Evolutionary conservation across 2,329 filamentous ascomycete species (phyloP).

Genomic region (Fusarium zealandicum): DNA sequence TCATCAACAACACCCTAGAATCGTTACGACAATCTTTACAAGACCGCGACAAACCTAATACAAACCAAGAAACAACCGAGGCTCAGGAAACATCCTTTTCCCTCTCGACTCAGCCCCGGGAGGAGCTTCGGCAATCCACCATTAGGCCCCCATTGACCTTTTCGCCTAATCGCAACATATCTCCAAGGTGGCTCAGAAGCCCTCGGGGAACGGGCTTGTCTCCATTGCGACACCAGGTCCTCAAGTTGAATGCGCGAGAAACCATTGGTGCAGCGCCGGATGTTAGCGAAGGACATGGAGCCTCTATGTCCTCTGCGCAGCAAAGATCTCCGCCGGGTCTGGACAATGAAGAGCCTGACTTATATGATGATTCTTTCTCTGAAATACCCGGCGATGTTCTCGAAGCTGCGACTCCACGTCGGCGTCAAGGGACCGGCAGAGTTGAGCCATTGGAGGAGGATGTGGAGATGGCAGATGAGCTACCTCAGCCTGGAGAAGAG

Average conservation of each 20-base stretch:
- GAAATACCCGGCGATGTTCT: constrained; percentile 62
- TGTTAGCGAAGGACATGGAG: constrained; percentile 6
- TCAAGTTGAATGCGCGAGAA: constrained; percentile 42
- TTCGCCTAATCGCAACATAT: constrained; percentile 37
- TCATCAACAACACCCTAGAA: constrained; percentile 63
- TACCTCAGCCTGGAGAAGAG: constrained; percentile 12
- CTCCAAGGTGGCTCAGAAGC: constrained; percentile 45
- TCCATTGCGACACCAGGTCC: constrained; percentile 46
- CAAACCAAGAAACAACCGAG: constrained; percentile 11
- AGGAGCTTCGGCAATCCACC: constrained; percentile 24
- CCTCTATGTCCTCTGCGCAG: constrained; percentile 10
- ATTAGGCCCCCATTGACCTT: constrained; percentile 25
- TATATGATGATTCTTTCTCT: constrained; percentile 65
- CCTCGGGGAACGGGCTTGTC: constrained; percentile 44
- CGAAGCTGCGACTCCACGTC: constrained; percentile 56
- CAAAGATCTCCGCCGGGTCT: constrained; percentile 13
- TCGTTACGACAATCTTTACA: constrained; percentile 52
- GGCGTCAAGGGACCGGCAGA: constrained; percentile 13
- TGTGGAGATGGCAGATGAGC: constrained; percentile 22
- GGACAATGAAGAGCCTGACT: constrained; percentile 43
- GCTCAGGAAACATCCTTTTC: constrained; percentile 8
- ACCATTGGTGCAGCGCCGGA: constrained; percentile 22
- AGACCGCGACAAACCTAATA: constrained; percentile 22
- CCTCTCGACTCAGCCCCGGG: constrained; percentile 7
- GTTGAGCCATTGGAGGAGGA: constrained; percentile 13